Base-by-base conservation (phyloP, 2,329 filamentous ascomycete genomes). In the Sarocladiaceae sp. region DNA sequence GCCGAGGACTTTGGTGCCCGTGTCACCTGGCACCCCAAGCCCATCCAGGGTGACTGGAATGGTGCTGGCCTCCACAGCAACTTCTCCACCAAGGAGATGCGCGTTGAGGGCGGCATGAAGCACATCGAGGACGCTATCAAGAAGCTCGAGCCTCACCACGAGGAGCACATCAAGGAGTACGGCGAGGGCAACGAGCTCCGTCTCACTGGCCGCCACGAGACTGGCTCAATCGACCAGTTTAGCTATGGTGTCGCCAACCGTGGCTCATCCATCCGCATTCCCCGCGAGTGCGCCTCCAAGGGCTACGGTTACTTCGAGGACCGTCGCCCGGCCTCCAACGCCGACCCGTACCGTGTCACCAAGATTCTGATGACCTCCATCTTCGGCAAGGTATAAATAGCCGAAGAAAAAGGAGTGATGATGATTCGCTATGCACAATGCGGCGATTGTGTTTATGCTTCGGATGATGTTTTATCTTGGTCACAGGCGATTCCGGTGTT, bases 251-350 rank as follows among this genome's bases (percentile, higher is more conserved):
- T 97, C 50, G 93, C 93, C 66, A 91, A 97, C 83, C 89, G 93
- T 69, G 93, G 91, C 60, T 84, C 87, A 48, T 94, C 86, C 31
- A 90, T 97, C 60, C 88, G 93, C 66, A 93, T 98, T 57, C 90
- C 90, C 57, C 83, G 89, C 58, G 82, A 88, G 58, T 80, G 78
- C 56, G 89, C 85, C 40, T 82, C 85, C 63, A 87, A 95, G 68
- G 88, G 88, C 67, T 93, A 85, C 72, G 90, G 90, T 52, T 96
- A 96, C 79, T 95, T 96, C 54, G 89, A 96, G 68, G 84, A 89
- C 53, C 78, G 85, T 62, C 79, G 84, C 52, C 83, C 84, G 47
- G 89, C 89, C 46, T 91, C 85, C 61, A 94, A 93, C 67, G 88
- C 82, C 52, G 86, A 90, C 67, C 87, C 87, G 49, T 93, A 94